Conservation (phyloP, 345 rosid species). For the Hibiscus syriacus region DNA sequence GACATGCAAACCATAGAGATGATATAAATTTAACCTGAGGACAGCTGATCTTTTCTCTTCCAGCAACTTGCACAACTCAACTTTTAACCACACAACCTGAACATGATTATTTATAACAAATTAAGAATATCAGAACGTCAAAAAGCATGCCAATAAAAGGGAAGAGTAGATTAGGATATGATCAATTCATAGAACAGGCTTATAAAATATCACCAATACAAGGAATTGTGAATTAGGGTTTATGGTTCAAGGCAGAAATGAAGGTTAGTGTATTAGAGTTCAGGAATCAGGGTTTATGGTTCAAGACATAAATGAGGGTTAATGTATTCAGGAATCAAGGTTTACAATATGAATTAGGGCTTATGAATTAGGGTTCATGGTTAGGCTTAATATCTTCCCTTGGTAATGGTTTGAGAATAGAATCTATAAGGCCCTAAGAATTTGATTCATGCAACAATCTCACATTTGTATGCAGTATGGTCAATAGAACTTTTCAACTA, state of each 20-base stretch:
- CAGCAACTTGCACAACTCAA: conserved; percentile 84
- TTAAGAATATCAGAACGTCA: not conserved
- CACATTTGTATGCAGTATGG: not conserved
- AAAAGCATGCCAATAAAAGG: not conserved
- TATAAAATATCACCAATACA: not conserved
- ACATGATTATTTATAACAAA: conserved; percentile 9
- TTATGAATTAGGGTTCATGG: not conserved
- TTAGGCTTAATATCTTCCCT: no score
- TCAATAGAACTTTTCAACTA: not conserved
- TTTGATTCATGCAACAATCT: not conserved
- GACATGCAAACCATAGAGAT: conserved; percentile 1
- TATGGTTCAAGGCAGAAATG: not conserved
- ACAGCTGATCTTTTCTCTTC: conserved; percentile 95
- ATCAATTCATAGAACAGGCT: not conserved
- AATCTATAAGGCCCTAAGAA: not conserved
- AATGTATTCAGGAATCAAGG: not conserved
- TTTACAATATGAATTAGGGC: not conserved
- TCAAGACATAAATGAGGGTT: not conserved
- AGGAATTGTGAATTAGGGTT: not conserved
- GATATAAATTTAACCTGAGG: conserved; percentile 53
- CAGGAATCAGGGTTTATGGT: not conserved
- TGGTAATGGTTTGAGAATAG: not conserved
- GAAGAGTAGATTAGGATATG: not conserved
- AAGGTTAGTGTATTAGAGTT: not conserved
- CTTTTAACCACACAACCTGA: conserved; percentile 91